Base-by-base conservation (phyloP, 2,329 filamentous ascomycete species). In the Achaetomium macrosporum region DNA sequence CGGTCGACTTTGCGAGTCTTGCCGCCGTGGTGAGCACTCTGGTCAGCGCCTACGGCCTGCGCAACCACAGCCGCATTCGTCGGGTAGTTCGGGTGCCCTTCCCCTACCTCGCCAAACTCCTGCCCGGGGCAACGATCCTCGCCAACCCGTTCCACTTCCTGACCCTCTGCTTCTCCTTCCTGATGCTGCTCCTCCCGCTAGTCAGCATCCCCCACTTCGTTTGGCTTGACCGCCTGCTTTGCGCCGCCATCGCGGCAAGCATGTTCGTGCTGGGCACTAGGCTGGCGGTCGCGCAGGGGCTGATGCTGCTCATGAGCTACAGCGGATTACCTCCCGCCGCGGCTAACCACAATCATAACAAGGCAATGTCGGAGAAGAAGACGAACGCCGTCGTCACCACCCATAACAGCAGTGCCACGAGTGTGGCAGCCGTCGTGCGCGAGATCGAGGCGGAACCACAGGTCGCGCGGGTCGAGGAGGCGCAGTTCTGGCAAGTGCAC, bases 401-500 rank as follows among this genome's bases (percentile, higher is more conserved):
- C 33, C 69, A 71, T 45, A 67, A 65, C 37, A 72, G 3, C 19
- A 37, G 29, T 20, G 1, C 51, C 40, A 55, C 69, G 19, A 76
- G 25, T 81, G 83, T 93, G 1, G 77, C 82, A 3, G 83, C 85
- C 19, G 85, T 96, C n/a, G 76, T 96, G 63, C 81, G 82, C 51
- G 90, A 95, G 67, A 91, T 99, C 47, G 85, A 90, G 67, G 79
- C 83, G 1, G 90, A 96, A 63, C 83, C 87, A 1, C 79, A 80
- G 51, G 83, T 97, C 25, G 79, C 80, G 42, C 79, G 79, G 1
- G 83, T 99, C 43, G 89, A 96, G 53, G 91, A 96, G 64, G 92
- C 91, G 1, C 85, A 90, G 66, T 96, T 99, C 69, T 99, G 93
- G 93, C 93, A 99, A 73, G 93, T 96, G 13, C 93, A 99, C 70